A percentile compares a stretch with the other conserved stretches of the same genome.
phyloP scores from a whole-genome alignment of 805 yeast species.

The Wickerhamiella shivajii region DNA sequence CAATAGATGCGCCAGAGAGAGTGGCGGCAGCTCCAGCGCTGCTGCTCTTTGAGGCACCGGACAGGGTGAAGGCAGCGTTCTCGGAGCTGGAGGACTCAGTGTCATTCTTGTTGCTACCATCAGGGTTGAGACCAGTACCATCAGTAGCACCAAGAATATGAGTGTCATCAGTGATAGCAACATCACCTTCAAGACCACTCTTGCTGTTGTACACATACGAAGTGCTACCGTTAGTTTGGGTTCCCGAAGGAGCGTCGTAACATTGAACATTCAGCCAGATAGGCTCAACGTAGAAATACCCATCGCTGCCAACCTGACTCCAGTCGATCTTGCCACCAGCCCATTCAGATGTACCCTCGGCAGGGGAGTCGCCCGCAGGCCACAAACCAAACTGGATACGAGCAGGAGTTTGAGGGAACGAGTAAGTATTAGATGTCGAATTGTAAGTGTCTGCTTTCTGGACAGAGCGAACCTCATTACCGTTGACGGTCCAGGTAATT shows the following conservation, averaged over 20 bases:
- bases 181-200: conserved; percentile 30
- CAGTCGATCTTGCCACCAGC: conserved; percentile 83
- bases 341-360: conserved; percentile 57
- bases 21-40: conserved; percentile 11
- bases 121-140: conserved; percentile 47
- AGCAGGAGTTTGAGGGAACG: conserved; percentile 88
- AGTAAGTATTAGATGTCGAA: conserved; percentile 44
- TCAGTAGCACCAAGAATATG: conserved; percentile 45
- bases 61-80: conserved; percentile 9
- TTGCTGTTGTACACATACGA: conserved; percentile 42
- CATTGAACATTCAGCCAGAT: conserved; percentile 48
- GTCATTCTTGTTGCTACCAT: conserved; percentile 14
- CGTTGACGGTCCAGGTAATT: conserved; percentile 62
- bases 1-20: conserved; percentile 9
- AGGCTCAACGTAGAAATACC: conserved; percentile 65
- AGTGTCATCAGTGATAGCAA: conserved; percentile 48
- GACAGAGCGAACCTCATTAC: conserved; percentile 49
- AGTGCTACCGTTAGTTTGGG: conserved; percentile 31
- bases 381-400: conserved; percentile 51
- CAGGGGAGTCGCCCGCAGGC: conserved; percentile 42
- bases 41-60: conserved; percentile 14
- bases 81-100: conserved; percentile 8
- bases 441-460: conserved; percentile 40
- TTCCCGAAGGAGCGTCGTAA: conserved; percentile 55
- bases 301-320: conserved; percentile 50